Base-by-base conservation (phyloP, 2,329 filamentous ascomycete genomes). In the Juglanconis juglandina region DNA sequence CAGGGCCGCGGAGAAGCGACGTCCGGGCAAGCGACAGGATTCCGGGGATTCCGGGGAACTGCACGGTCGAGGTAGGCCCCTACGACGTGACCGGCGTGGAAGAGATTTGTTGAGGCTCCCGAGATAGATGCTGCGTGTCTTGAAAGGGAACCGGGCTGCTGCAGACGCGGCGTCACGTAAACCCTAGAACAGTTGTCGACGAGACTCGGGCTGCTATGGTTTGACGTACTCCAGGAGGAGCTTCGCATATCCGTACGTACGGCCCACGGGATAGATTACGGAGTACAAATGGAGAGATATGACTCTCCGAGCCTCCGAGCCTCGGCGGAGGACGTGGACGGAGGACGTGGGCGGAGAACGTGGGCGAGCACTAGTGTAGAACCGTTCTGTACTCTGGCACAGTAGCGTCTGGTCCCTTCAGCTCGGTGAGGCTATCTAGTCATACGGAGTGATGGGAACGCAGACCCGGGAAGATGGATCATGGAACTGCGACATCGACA, bases 391-490 rank as follows among this genome's bases (percentile, higher is more conserved):
- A 52, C 24, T 35, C 17, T 52, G 49, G 34, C 32, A n/a, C 48
- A 37, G 48, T 51, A 37, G 48, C 33, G 48, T 35, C 33, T 35
- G 33, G 7, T 24, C 48, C 48, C 32, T 51, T 24, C 34, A 52
- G 49, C 10, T 9, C 35, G 14, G 76, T 75, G 54, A 35, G 59
- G 52, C 14, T 66, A 11, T 32, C 32, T 11, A 37, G 14, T 56
- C 42, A 34, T 33, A 39, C 44, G 50, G 59, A 6, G 24, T 34
- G 33, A 10, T 51, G 49, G 8, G 5, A 17, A n/a, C 4, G 6
- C 17, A 47, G 44, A 8, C 13, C 37, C 13, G 37, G 37, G 8
- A 41, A 41, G 13, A 41, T 41, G 13, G 37, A 41, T 9, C 8
- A 41, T 8, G 37, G 24, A 24, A 24, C 24, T 24, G 24, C 24